Conservation (phyloP, 2,329 filamentous ascomycete genomes). For the Pseudomassariella vexata region DNA sequence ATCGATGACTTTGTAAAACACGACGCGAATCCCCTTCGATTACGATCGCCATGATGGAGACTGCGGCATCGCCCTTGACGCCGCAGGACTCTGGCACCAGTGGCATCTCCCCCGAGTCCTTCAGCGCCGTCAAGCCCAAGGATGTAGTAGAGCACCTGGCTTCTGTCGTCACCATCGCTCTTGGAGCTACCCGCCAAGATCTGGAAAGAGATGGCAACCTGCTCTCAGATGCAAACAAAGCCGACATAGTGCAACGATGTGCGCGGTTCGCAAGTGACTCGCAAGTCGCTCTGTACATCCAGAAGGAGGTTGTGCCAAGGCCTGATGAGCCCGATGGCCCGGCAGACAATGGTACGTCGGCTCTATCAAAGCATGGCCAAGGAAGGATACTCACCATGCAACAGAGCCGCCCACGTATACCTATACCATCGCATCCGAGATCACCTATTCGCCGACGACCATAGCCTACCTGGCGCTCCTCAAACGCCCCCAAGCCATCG, state of each 20-base stretch:
- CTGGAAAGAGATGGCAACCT: slow-evolving; percentile 77
- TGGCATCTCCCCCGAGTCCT: slow-evolving; percentile 38
- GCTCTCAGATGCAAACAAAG: slow-evolving; percentile 64
- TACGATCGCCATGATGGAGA: slow-evolving; percentile 39
- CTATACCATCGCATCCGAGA: slow-evolving; percentile 77
- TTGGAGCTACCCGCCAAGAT: slow-evolving; percentile 71
- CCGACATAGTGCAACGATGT: slow-evolving; percentile 82
- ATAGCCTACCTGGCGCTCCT: slow-evolving; percentile 81
- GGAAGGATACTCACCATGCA: slow-evolving; percentile 17
- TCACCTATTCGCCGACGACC: slow-evolving; percentile 74
- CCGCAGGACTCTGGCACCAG: slow-evolving; percentile 37
- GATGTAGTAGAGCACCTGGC: slow-evolving; percentile 67
- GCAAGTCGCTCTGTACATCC: slow-evolving; percentile 83
- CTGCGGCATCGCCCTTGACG: slow-evolving; percentile 39
- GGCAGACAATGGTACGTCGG: slow-evolving; percentile 36
- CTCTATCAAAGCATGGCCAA: slow-evolving; percentile 3
- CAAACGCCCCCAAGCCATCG: slow-evolving; percentile 84
- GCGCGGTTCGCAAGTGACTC: slow-evolving; percentile 83
- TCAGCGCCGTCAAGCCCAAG: slow-evolving; percentile 59
- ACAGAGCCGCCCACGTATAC: slow-evolving; percentile 50
- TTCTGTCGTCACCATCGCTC: slow-evolving; percentile 64
- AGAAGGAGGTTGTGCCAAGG: slow-evolving; percentile 66
- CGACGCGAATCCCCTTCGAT: background rate
- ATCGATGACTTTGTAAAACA: slow-evolving; percentile 3
- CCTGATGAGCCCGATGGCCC: slow-evolving; percentile 45